These are phyloP conservation scores for Dactylonectria estremocensis DNA, from an alignment of 2,329 filamentous ascomycete species.

Conservation along the genomic window DNA sequence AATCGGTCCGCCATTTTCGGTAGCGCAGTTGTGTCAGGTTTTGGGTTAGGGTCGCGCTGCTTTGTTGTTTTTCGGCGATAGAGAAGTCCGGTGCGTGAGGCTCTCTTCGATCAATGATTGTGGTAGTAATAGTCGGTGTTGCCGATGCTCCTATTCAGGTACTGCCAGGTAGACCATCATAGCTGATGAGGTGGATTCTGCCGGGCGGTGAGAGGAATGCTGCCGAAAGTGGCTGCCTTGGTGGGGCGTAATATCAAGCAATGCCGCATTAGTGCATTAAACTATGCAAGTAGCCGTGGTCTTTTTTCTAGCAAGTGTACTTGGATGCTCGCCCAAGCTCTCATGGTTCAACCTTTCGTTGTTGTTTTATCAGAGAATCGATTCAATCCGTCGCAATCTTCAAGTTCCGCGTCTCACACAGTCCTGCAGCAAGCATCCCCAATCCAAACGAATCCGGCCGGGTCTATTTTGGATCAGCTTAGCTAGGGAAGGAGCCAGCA, in stretches of 20 bases:
- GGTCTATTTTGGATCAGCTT: constrained; percentile 27
- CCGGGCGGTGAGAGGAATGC: constrained; percentile 52
- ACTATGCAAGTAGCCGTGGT: constrained; percentile 46
- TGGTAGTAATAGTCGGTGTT: constrained; percentile 41
- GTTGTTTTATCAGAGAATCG: constrained; percentile 43
- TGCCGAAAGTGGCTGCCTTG: constrained; percentile 26
- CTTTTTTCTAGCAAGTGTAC: constrained; percentile 39
- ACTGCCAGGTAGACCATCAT: constrained; percentile 46
- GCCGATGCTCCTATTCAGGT: constrained; percentile 48
- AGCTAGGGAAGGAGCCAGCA: constrained; percentile 28
- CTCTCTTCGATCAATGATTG: constrained; percentile 30
- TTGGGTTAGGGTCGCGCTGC: constrained; percentile 8
- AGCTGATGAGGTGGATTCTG: constrained; percentile 53
- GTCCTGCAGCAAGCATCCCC: constrained; percentile 34
- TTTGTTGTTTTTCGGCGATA: constrained; percentile 2
- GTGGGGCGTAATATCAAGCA: constrained; percentile 40
- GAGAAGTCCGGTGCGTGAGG: constrained; percentile 20
- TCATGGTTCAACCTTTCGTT: constrained; percentile 39
- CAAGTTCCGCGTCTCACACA: constrained; percentile 37
- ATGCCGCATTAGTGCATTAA: constrained; percentile 33
- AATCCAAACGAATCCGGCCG: constrained; percentile 24
- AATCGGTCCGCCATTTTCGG: constrained; percentile 81
- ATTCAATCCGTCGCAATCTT: constrained; percentile 39
- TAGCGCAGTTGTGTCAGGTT: constrained; percentile 13
- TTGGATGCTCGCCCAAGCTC: constrained; percentile 43